Evolutionary conservation across 176 grass and related monocot genomes (phyloP), one percentile per base, ranked within the genome.

Genomic region (Cenchrus americanus): DNA sequence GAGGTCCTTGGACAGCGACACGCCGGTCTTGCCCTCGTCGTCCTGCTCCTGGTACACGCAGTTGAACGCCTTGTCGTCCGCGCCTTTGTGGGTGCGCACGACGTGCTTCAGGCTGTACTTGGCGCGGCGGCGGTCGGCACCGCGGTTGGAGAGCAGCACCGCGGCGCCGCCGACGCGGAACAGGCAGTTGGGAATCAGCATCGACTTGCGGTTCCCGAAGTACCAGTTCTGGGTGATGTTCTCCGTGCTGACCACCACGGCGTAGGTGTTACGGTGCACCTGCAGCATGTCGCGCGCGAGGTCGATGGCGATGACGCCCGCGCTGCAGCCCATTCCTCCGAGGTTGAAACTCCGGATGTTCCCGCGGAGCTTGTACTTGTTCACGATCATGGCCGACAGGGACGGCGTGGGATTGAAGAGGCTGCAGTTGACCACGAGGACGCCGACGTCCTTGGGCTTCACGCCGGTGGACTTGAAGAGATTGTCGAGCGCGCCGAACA

Each of bases 161-260:
- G 94, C 92, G 0, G 94, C 84, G 57, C 88, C 81, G 37, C 94
- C 94, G 51, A 94, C 88, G 76, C 94, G 92, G 84, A 97, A 94
- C 17, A 94, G 78, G 80, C 92, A 94, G 69, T 94, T 97, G 41
- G 94, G 88, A 21, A 97, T 92, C 27, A 97, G 83, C 94, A 97
- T 97, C 21, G 94, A 87, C 84, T 97, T 97, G 73, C 80, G 92
- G 81, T 92, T 92, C 10, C 94, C 94, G 26, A 91, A 94, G 80
- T 97, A 97, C 92, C 92, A 94, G 75, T 97, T 97, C 81, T 92
- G 92, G 18, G 94, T 97, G 86, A 97, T 94, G 92, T 94, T 97
- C 85, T 97, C 96, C 77, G 83, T 98, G 88, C 90, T 95, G 41
- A 98, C 91, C 51, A 98, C 91, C 19, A 95, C 82, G 49, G 93